Base-by-base conservation (phyloP, 768 basidiomycete species). In the Rhizopogon vesiculosus region DNA sequence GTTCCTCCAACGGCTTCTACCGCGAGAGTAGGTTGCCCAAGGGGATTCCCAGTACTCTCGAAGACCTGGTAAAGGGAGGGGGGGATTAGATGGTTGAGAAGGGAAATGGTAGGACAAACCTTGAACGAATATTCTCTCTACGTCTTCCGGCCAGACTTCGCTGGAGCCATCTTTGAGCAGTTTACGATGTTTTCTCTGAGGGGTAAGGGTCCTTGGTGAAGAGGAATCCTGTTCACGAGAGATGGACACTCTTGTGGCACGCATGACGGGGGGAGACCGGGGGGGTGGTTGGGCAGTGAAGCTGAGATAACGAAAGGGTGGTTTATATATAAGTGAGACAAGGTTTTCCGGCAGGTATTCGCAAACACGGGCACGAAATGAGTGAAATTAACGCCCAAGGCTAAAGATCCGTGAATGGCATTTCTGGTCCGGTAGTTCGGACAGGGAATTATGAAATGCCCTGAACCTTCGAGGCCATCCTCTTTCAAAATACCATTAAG, bases 131-230 rank as follows among this genome's bases (percentile, higher is more conserved):
- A 87, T 70, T 66, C 81, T 78, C 69, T 92, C 90, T 64, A 91
- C 79, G 54, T 75, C 70, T 68, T 91, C 87, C 50, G 90, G 89
- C 90, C 90, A 92, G 51, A 92, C 90, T 62, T 91, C 89, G 64
- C 72, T 74, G 40, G 79, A 77, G 64, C 89, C 89, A 61, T 91
- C 89, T 68, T 90, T 91, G 71, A 92, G 77, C 59, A 91, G 85
- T 69, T 91, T 92, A 64, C 87, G 78, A 72, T 91, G 89, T 61
- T 91, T 91, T 55, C 89, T 79, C 67, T 87, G 85, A 18, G 89
- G 89, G 1, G 87, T 91, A 58, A 69, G 69, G 41, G 64, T 66
- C 46, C 63, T 70, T 8, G 16, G 28, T 16, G 55, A 3, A 5
- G 59, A 38, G 0, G 45, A 0, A 19, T 69, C 68, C 0, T 59